Evolutionary conservation across 495 filamentous ascomycete species (phyloP), one percentile per base, ranked within the genome.

Genomic region (Penicillium simplicissimum): DNA sequence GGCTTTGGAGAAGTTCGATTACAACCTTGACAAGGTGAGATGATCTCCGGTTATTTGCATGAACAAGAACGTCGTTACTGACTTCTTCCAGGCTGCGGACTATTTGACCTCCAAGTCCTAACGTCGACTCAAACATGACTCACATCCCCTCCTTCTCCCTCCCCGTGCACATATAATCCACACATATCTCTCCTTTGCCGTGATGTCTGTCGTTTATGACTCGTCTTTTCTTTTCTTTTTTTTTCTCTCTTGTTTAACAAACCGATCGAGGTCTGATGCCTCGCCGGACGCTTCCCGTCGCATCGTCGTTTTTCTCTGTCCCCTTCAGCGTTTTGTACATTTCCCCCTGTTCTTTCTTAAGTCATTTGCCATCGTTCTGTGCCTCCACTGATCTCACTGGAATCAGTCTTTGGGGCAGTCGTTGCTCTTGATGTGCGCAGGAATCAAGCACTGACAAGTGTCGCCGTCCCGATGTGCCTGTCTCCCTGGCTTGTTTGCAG

Each of bases 1-100:
- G 57, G 95, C 95, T 36, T 76, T 98, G 70, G 95, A 97, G 81
- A 93, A 92, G 74, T 95, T 88, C 75, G 93, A 97, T 71, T 96
- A 97, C 75, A 93, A 97, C 76, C 81, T 97, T 69, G 92, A 96
- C 72, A 90, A 92, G 87, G 95, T 97, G 79, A 79, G 87, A 76
- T 70, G 21, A 36, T n/a, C 38, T 37, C 28, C 61, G 42, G 52
- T 52, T 43, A 38, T 45, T 49, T 17, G 4, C 31, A 33, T 1
- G 28, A 7, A 21, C 49, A 37, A 57, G 37, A 33, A 38, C 17
- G 52, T 38, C 48, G 8, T 17, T 11, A 60, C 48, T 63, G 25
- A 62, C 45, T 55, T 37, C 37, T 42, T 49, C 19, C 40, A 81
- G 78, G 78, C 78, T 25, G 78, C 67, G 3, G 78, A 81, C 67